phyloP scores from a whole-genome alignment of 345 rosid genomes.

The Adansonia digitata region DNA sequence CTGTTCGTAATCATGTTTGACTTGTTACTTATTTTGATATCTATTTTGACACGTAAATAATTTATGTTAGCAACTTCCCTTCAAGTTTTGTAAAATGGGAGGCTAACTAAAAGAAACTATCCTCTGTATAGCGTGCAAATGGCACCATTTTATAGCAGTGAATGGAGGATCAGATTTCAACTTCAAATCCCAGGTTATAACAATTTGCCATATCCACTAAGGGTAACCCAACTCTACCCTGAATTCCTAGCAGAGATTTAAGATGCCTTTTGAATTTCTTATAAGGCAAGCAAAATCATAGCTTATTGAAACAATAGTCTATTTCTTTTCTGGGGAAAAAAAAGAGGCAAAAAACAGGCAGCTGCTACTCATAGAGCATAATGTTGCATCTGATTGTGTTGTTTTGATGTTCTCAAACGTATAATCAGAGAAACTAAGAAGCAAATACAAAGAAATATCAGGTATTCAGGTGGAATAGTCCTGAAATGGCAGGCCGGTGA shows the following conservation, averaged over 20 bases:
- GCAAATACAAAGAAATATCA: background rate
- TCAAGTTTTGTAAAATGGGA: background rate
- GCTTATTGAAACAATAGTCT: background rate
- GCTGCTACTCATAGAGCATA: background rate
- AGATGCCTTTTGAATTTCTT: background rate
- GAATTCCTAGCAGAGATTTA: no score
- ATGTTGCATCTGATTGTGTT: background rate
- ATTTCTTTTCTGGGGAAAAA: background rate
- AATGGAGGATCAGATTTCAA: background rate
- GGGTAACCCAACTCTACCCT: no score
- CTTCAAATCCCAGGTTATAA: background rate
- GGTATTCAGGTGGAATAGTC: background rate
- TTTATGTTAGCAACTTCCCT: background rate
- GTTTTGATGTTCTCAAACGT: background rate
- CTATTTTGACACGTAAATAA: no score
- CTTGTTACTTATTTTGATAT: no score
- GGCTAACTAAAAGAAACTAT: background rate
- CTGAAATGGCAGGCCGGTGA: background rate
- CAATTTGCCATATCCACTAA: no score
- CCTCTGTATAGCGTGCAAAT: background rate
- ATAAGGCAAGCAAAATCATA: background rate
- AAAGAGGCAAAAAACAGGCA: background rate
- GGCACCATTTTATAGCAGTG: background rate
- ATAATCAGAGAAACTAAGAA: background rate
- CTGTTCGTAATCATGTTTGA: no score